A percentile compares a stretch with the other conserved stretches of the same genome.
These are phyloP conservation scores for Solanum gracilifrons DNA, from an alignment of 257 asterid genomes.

Conservation along the genomic window DNA sequence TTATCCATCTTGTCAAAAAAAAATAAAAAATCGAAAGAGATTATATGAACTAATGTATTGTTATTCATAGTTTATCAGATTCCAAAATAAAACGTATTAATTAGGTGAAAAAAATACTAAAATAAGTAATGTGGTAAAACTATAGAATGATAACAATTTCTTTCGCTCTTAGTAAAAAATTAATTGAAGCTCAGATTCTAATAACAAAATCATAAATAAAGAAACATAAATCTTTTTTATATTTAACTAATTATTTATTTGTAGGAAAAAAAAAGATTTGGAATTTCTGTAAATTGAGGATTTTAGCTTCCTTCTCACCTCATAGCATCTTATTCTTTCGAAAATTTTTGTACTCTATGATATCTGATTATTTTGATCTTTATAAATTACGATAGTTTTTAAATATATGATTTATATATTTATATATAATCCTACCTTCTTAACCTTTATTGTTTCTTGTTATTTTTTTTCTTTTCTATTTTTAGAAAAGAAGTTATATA, in stretches of 20 bases:
- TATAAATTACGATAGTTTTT: not conserved
- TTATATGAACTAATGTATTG: not conserved
- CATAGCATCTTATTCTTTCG: too few relatives aligned
- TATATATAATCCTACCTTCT: not conserved
- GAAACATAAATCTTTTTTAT: too few relatives aligned
- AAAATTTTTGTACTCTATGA: too few relatives aligned
- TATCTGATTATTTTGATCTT: not conserved
- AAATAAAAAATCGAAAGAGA: not conserved
- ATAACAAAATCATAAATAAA: too few relatives aligned
- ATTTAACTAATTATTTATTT: too few relatives aligned
- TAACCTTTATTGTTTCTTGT: not conserved
- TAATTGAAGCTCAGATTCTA: not conserved
- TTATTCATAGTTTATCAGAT: not conserved
- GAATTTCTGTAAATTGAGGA: not conserved
- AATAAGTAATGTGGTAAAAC: not conserved
- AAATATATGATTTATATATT: not conserved
- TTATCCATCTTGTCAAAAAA: not conserved
- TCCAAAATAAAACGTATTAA: not conserved
- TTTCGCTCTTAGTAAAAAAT: not conserved
- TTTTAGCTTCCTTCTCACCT: not conserved
- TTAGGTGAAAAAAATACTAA: not conserved
- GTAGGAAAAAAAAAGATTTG: too few relatives aligned
- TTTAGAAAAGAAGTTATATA: not conserved
- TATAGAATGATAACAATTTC: not conserved
- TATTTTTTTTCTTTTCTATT: not conserved